Conservation (phyloP, 768 basidiomycete species). For the Termitomyces sp. region DNA sequence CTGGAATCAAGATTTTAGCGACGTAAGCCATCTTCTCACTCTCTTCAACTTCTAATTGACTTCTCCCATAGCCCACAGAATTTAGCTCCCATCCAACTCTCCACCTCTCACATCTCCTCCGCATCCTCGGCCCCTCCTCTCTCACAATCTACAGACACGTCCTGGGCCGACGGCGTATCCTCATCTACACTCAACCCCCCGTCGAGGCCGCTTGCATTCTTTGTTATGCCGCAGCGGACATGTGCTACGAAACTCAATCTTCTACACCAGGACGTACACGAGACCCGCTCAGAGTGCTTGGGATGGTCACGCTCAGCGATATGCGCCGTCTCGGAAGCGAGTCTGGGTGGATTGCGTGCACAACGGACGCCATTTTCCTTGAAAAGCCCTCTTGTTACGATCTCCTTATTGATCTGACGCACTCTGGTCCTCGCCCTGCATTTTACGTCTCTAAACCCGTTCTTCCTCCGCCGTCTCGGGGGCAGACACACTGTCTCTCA, state of each 20-base stretch:
- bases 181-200: conserved; percentile 78
- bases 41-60: neutral
- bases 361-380: conserved; percentile 82
- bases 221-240: conserved; percentile 63
- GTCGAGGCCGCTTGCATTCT: conserved; percentile 79
- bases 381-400: conserved; percentile 82
- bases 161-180: conserved; percentile 68
- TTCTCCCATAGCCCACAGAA: conserved; percentile 6
- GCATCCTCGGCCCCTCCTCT: conserved; percentile 75
- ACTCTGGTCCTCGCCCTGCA: conserved; percentile 65
- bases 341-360: conserved; percentile 83
- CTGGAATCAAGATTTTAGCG: conserved; percentile 67
- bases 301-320: conserved; percentile 79
- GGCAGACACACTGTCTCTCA: conserved; percentile 55
- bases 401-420: conserved; percentile 73
- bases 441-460: conserved; percentile 60
- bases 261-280: conserved; percentile 20
- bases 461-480: conserved; percentile 32
- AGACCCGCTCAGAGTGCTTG: conserved; percentile 66
- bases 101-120: conserved; percentile 73
- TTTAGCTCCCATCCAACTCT: conserved; percentile 48
- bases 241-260: conserved; percentile 45
- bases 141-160: conserved; percentile 81
- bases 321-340: conserved; percentile 67
- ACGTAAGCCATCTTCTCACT: conserved; percentile 33